A percentile compares a stretch with the other conserved stretches of the same genome.
These are phyloP conservation scores for Lentinus polychrous DNA, from an alignment of 1,284 basidiomycete species.

Conservation along the genomic window DNA sequence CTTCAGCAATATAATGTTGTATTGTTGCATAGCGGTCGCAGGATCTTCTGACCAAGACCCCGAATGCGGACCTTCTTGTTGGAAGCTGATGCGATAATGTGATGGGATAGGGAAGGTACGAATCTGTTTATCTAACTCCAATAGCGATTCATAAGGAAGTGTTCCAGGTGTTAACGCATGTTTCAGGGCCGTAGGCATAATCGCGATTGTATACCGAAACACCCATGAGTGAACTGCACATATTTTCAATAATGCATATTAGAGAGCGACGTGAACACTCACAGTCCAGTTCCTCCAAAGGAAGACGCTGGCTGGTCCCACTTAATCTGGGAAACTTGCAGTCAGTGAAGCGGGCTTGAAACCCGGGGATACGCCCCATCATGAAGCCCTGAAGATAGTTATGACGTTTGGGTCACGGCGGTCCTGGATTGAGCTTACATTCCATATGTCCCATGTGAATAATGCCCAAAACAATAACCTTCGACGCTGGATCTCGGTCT, in stretches of 20 bases:
- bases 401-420: neutral
- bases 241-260: neutral
- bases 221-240: constrained; percentile 41
- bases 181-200: constrained; percentile 35
- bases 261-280: constrained; percentile 16
- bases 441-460: constrained; percentile 42
- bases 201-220: constrained; percentile 37
- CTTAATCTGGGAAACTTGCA: constrained; percentile 44
- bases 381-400: constrained; percentile 1
- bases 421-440: constrained; percentile 30
- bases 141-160: constrained; percentile 29
- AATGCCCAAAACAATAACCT: constrained; percentile 52
- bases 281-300: constrained; percentile 35
- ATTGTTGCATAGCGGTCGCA: constrained; percentile 38
- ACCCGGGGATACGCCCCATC: constrained; percentile 26
- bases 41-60: constrained; percentile 35
- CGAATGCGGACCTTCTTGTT: constrained; percentile 14
- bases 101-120: constrained; percentile 37
- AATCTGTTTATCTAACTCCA: constrained; percentile 40
- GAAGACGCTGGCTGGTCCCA: constrained; percentile 22
- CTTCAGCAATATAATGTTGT: constrained; percentile 30
- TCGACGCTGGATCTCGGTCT: constrained; percentile 41
- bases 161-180: constrained; percentile 31
- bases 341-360: constrained; percentile 39
- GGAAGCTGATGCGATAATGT: constrained; percentile 32